phyloP scores from a whole-genome alignment of 1,284 basidiomycete genomes.

The Apiotrichum brassicae region DNA sequence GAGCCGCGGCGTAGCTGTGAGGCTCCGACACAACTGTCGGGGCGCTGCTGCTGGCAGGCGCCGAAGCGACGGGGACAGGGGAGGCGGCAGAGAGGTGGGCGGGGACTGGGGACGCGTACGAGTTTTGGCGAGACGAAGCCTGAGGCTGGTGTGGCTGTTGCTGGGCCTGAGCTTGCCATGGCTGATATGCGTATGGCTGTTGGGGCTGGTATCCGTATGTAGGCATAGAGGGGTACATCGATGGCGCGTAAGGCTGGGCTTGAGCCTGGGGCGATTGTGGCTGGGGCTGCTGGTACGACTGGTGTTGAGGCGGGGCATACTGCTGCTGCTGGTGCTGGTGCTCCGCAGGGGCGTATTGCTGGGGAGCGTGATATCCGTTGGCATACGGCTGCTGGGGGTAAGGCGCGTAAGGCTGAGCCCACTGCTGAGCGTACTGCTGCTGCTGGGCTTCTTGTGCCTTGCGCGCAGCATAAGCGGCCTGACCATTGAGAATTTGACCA shows the following conservation, averaged over 20 bases:
- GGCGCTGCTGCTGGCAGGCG: conserved; percentile 6
- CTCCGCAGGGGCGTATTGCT: conserved; percentile 7
- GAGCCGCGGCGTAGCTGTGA: conserved; percentile 3
- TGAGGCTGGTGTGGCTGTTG: conserved; percentile 3
- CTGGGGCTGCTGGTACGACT: neutral
- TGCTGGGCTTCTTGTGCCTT: conserved; percentile 38
- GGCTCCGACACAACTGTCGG: conserved; percentile 12
- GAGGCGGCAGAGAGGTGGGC: neutral
- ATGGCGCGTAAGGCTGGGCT: neutral
- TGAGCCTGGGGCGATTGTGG: neutral
- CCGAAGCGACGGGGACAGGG: conserved; percentile 6
- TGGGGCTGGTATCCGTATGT: conserved; percentile 8
- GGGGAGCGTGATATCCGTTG: conserved; percentile 20
- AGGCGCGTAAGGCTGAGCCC: conserved; percentile 8
- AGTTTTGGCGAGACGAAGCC: conserved; percentile 16
- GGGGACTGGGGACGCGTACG: conserved; percentile 6
- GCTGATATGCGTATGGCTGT: conserved; percentile 14
- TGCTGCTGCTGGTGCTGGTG: conserved; percentile 6
- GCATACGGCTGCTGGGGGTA: conserved; percentile 26
- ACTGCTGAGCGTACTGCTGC: conserved; percentile 27
- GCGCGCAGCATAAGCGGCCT: conserved; percentile 49
- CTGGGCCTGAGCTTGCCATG: conserved; percentile 21
- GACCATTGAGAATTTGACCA: conserved; percentile 77
- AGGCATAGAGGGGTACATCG: conserved; percentile 10
- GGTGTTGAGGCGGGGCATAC: conserved; percentile 6